Evolutionary conservation across 768 basidiomycete genomes (phyloP), one percentile per base, ranked within the genome.

Genomic region (Leccinum variicolor): DNA sequence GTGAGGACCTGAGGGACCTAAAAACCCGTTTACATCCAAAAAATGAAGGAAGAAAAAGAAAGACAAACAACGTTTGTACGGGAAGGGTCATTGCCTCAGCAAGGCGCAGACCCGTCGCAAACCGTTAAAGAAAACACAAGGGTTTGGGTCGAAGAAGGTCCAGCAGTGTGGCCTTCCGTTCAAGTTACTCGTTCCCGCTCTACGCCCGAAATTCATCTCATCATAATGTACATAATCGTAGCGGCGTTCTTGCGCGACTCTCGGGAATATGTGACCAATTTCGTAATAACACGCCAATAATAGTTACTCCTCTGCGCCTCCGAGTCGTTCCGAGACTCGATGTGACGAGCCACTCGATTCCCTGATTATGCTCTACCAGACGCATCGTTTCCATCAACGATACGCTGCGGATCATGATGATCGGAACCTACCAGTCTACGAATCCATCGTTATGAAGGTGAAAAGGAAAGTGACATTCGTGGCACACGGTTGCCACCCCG

Each of bases 321-420:
- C n/a, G n/a, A n/a, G n/a, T n/a, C n/a, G n/a, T n/a, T n/a, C n/a
- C n/a, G n/a, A n/a, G n/a, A n/a, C n/a, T n/a, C n/a, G n/a, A n/a
- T n/a, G n/a, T n/a, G n/a, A n/a, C n/a, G n/a, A n/a, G n/a, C n/a
- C n/a, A n/a, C n/a, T n/a, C n/a, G n/a, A n/a, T n/a, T n/a, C n/a
- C n/a, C n/a, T n/a, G n/a, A n/a, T n/a, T n/a, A n/a, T n/a, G n/a
- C n/a, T n/a, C n/a, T n/a, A n/a, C n/a, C n/a, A n/a, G n/a, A n/a
- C n/a, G n/a, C n/a, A n/a, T n/a, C n/a, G n/a, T n/a, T n/a, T n/a
- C n/a, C n/a, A n/a, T n/a, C n/a, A n/a, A n/a, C n/a, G n/a, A n/a
- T n/a, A n/a, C n/a, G n/a, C 50, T 60, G 66, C 59, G 68, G 67
- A 68, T n/a, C n/a, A n/a, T 69, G 57, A 60, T 46, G 59, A 61